Conservation (phyloP, 169 alveolate genomes). For the Eimeria zaria region DNA sequence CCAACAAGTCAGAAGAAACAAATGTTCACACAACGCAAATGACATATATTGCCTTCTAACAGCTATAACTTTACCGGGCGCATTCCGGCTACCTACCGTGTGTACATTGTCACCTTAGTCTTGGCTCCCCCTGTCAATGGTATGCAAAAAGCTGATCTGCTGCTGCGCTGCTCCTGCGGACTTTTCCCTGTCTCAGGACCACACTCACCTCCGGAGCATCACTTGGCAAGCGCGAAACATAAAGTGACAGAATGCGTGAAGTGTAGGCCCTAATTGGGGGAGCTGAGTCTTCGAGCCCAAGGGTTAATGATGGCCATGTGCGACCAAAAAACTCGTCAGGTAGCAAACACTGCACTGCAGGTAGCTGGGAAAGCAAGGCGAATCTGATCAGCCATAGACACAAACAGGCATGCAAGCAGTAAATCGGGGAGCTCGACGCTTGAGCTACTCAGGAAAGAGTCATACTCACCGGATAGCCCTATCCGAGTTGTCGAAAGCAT, state of each 20-base stretch:
- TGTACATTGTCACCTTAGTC: slow-evolving; percentile 12
- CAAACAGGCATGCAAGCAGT: neutral
- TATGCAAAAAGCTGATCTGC: neutral
- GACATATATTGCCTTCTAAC: neutral
- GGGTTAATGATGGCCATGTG: slow-evolving; percentile 14
- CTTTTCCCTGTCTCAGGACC: neutral
- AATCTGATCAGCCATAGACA: slow-evolving; percentile 13
- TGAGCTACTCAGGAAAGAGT: neutral
- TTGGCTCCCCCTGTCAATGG: neutral
- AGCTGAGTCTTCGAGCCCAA: slow-evolving; percentile 55
- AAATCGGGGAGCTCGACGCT: neutral
- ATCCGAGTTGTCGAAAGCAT: slow-evolving; percentile 47
- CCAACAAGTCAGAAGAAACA: neutral
- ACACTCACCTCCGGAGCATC: slow-evolving; percentile 44
- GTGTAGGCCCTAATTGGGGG: slow-evolving; percentile 63
- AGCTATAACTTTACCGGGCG: neutral
- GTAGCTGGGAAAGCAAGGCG: slow-evolving; percentile 55
- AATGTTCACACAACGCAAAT: neutral
- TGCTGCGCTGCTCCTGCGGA: neutral
- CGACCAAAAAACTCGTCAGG: slow-evolving; percentile 44
- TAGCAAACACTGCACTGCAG: slow-evolving; percentile 63
- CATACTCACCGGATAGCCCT: slow-evolving; percentile 50
- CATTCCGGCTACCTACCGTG: neutral
- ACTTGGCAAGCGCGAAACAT: slow-evolving; percentile 36
- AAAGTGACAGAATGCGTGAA: slow-evolving; percentile 36